Base-by-base conservation (phyloP, 257 asterid species). In the Sherardia arvensis region DNA sequence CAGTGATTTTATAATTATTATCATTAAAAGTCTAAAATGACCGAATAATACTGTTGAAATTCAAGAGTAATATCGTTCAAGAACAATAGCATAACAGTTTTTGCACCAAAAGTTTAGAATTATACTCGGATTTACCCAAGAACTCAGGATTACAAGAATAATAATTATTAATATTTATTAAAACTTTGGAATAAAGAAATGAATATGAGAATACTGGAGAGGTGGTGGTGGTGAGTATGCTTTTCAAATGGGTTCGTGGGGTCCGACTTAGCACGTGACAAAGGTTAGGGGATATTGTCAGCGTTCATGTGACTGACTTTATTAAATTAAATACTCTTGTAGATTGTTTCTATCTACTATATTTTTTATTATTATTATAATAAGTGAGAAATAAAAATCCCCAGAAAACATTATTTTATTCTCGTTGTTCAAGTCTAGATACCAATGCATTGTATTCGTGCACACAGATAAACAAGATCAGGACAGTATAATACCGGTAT, bases 251-350 rank as follows among this genome's bases (percentile, higher is more conserved):
- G 82, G 17, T 80, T 77, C 69, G 66, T 78, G 87, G 87, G 82
- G 81, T 76, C 84, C 93, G 74, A 79, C 85, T 86, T 73, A 75
- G 85, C 96, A 88, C 88, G 91, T 88, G 96, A 80, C 73, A 71
- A 84, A 84, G 91, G 75, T 71, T 83, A 79, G 73, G 76, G 73
- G 78, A 73, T 71, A 70, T 70, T 84, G 90, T 80, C 95, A 85
- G 91, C 79, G 67, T 75, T 73, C 94, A 86, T 86, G 96, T 89
- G 96, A 77, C 40, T 45, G 55, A 74, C 56, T n/a, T 28, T 25
- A 25, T 12, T 20, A 30, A 48, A 48, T 17, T 48, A 48, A 48
- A 17, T 48, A 48, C 23, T 11, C 18, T 36, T 8, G 45, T 36
- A 36, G 45, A 36, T 36, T 36, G 45, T 36, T 36, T 36, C 15